These are phyloP conservation scores for Carpinus fangiana DNA, from an alignment of 306 rosid genomes.

Conservation along the genomic window DNA sequence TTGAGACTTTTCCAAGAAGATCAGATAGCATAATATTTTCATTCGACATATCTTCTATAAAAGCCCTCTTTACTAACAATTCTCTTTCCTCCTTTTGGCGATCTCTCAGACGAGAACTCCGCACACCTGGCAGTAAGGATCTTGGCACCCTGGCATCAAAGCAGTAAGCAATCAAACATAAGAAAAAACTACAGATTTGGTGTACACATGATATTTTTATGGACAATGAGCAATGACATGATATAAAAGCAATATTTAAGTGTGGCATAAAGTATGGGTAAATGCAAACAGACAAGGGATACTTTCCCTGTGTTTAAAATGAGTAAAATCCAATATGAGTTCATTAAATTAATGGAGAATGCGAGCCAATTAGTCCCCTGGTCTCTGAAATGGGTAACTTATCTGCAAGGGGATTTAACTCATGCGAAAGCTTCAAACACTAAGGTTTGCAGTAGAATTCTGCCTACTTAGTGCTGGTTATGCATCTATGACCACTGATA, in stretches of 20 bases:
- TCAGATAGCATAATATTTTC: slow-evolving; percentile 64
- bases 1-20: slow-evolving; percentile 63
- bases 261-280: not conserved
- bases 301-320: not conserved
- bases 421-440: no score
- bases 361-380: slow-evolving; percentile 6
- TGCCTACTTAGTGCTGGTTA: no score
- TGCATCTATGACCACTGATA: no score
- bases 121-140: slow-evolving; percentile 84
- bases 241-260: not conserved
- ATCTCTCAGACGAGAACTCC: slow-evolving; percentile 85
- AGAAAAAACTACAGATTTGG: slow-evolving; percentile 25
- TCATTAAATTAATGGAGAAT: slow-evolving; percentile 6
- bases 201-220: slow-evolving; percentile 16
- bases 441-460: no score
- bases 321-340: slow-evolving; percentile 15
- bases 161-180: slow-evolving; percentile 34
- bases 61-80: slow-evolving; percentile 76
- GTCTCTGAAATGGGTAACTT: no score
- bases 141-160: slow-evolving; percentile 74
- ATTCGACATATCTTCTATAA: slow-evolving; percentile 75
- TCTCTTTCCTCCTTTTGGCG: slow-evolving; percentile 92
- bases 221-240: not conserved
- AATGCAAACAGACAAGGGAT: slow-evolving; percentile 6
- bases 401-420: no score